Conservation (phyloP, 2,329 filamentous ascomycete species). For the Simplicillium sp. region DNA sequence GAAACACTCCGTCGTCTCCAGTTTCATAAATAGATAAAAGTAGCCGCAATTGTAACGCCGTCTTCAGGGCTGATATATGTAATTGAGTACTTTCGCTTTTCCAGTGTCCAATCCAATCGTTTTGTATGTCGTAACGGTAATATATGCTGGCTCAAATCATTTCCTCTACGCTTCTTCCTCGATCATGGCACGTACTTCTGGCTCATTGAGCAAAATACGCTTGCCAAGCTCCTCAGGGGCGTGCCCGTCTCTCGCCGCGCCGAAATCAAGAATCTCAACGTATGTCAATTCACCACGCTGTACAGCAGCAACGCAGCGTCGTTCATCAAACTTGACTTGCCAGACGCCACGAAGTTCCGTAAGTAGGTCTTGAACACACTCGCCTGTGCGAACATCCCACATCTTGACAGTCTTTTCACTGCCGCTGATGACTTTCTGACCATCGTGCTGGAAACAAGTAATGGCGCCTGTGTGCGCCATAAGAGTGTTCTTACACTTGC, state of each 20-base stretch:
- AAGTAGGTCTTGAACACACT: slow-evolving; percentile 85
- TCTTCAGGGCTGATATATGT: too few relatives aligned
- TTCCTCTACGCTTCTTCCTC: slow-evolving; percentile 28
- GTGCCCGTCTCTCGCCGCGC: slow-evolving; percentile 81
- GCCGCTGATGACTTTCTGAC: slow-evolving; percentile 90
- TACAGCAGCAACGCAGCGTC: slow-evolving; percentile 90
- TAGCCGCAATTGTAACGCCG: too few relatives aligned
- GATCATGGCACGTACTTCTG: slow-evolving; percentile 41
- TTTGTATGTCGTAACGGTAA: too few relatives aligned
- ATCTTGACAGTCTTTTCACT: slow-evolving; percentile 95
- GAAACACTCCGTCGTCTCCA: too few relatives aligned
- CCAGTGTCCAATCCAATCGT: too few relatives aligned
- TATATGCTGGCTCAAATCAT: too few relatives aligned
- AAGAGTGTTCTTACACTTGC: slow-evolving; percentile 80
- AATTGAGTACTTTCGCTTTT: too few relatives aligned
- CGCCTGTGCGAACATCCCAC: slow-evolving; percentile 91
- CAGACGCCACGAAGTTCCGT: slow-evolving; percentile 94
- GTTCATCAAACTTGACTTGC: slow-evolving; percentile 97
- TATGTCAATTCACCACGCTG: slow-evolving; percentile 89
- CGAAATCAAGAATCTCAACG: slow-evolving; percentile 98
- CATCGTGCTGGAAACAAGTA: slow-evolving; percentile 97
- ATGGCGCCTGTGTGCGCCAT: slow-evolving; percentile 95
- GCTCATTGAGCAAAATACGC: slow-evolving; percentile 59
- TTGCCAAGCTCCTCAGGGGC: slow-evolving; percentile 67
- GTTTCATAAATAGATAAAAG: too few relatives aligned